phyloP scores from a whole-genome alignment of 345 rosid genomes.

The Alliaria petiolata region DNA sequence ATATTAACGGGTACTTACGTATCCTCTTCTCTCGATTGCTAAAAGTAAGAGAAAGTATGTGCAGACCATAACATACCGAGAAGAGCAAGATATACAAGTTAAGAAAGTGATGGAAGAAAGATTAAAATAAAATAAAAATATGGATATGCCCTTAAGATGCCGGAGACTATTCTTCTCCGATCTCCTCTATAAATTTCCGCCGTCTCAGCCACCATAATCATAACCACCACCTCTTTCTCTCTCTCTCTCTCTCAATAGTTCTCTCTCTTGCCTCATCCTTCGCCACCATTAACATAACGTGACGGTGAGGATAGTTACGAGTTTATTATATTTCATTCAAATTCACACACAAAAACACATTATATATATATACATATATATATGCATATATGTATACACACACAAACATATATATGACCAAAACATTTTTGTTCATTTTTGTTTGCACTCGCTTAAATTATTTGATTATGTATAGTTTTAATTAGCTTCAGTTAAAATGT shows the following conservation, averaged over 20 bases:
- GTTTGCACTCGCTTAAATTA: not conserved
- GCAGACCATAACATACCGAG: constrained; percentile 9
- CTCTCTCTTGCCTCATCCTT: not conserved
- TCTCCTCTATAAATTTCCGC: not conserved
- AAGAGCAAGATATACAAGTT: not conserved
- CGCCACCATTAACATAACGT: not conserved
- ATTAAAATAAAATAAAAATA: not conserved
- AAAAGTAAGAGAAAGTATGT: not conserved
- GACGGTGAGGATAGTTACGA: constrained; percentile 13
- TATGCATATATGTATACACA: not conserved
- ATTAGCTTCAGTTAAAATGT: not conserved
- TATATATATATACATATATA: too few relatives aligned
- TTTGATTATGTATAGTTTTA: not conserved
- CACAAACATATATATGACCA: not conserved
- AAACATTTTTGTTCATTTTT: too few relatives aligned
- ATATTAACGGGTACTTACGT: too few relatives aligned
- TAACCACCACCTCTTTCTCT: not conserved
- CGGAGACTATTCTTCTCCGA: constrained; percentile 11
- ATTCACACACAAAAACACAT: not conserved
- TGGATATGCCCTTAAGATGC: constrained; percentile 24
- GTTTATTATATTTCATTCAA: not conserved
- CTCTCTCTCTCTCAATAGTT: not conserved
- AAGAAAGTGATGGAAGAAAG: not conserved
- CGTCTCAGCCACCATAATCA: not conserved
- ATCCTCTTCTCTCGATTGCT: too few relatives aligned